Evolutionary conservation across 1,139 yeast genomes (phyloP), one percentile per base, ranked within the genome.

Genomic region (Casaregolazyma lundiana): DNA sequence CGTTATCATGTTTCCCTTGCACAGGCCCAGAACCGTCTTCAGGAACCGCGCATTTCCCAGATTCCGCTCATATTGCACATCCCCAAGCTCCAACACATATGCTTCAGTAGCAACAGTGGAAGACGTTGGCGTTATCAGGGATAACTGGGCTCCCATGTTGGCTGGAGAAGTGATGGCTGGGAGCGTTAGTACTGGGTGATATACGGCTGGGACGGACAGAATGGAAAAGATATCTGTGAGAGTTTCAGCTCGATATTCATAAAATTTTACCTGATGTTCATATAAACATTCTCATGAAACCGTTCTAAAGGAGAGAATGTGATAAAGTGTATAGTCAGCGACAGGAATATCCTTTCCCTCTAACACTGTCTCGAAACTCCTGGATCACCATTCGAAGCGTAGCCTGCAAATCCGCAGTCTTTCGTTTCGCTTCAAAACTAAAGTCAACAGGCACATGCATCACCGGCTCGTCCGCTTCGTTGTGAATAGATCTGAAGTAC

Each of bases 51-150:
- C 81, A 44, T 92, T 82, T 44, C 83, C 74, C 43, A 87, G 68
- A 46, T 79, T 81, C 46, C 83, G 80, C 6, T 84, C 75, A 61
- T 86, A 90, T 56, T 86, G 90, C 43, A 85, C 73, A 50, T 81
- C 80, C 24, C 79, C 80, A 19, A 92, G 70, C 44, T 86, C 88
- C 57, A 86, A 86, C 34, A 92, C 78, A 59, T 90, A 92, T 1
- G 97, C 90, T 26, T 94, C 89, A 4, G 89, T 75, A 9, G 95
- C 96, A 58, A 92, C 87, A 1, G 97, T 86, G 3, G 95, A 90
- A 2, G 97, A 89, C 11, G 45, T 41, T 5, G 96, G 96, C 22
- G 96, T 88, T 61, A 88, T 68, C 41, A 86, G 71, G 3, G 97
- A 89, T 54, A 90, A 70, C 63, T 85, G 84, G 17, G 87, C 88